These are phyloP conservation scores for Pleurotus cornucopiae DNA, from an alignment of 768 basidiomycete species.

Conservation along the genomic window DNA sequence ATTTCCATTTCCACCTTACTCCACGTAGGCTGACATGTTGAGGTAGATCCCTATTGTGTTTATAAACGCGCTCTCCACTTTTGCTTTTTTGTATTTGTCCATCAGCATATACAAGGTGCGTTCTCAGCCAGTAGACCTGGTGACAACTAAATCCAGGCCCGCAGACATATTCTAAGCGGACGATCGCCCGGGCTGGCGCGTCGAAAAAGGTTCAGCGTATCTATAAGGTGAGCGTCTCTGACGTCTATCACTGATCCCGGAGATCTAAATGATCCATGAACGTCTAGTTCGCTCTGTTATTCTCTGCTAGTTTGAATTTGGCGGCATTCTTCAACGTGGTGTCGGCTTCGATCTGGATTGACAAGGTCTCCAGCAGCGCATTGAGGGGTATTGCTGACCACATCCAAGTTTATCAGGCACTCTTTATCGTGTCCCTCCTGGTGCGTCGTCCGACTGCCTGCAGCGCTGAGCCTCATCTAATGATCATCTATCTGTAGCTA, in stretches of 20 bases:
- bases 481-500: slow-evolving; percentile 21
- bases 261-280: neutral
- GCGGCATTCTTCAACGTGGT: slow-evolving; percentile 45
- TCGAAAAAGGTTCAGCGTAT: slow-evolving; percentile 37
- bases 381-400: slow-evolving; percentile 30
- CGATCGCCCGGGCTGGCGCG: slow-evolving; percentile 47
- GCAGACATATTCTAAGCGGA: slow-evolving; percentile 40
- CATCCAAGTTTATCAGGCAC: slow-evolving; percentile 32
- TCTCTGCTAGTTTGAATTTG: slow-evolving; percentile 45
- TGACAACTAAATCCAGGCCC: neutral
- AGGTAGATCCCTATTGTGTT: slow-evolving; percentile 36
- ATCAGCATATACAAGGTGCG: slow-evolving; percentile 39
- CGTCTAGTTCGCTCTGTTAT: slow-evolving; percentile 40
- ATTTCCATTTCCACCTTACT: neutral
- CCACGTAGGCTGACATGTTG: neutral
- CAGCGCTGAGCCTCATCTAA: neutral
- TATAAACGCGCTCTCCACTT: slow-evolving; percentile 30
- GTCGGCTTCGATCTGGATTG: slow-evolving; percentile 44
- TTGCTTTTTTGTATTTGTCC: slow-evolving; percentile 33
- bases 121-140: neutral
- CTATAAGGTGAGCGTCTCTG: slow-evolving; percentile 35
- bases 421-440: slow-evolving; percentile 33
- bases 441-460: slow-evolving; percentile 24
- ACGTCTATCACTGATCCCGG: neutral
- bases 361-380: slow-evolving; percentile 35